These are phyloP conservation scores for Fusarium succisae DNA, from an alignment of 2,329 filamentous ascomycete species.

Conservation along the genomic window DNA sequence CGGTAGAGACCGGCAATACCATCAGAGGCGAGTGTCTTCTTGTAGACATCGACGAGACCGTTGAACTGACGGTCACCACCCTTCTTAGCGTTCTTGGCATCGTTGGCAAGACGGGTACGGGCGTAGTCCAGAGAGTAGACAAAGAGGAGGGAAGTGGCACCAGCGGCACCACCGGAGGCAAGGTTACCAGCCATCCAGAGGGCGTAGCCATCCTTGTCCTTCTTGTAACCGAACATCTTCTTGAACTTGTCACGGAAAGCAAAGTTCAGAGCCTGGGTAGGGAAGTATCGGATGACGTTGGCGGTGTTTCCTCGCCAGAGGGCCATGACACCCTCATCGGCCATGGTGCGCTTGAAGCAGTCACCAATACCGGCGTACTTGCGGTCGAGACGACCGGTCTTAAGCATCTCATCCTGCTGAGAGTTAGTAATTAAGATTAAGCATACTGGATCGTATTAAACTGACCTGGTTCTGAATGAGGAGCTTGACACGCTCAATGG, in stretches of 20 bases:
- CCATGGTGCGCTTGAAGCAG: slow-evolving; percentile 93
- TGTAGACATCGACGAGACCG: slow-evolving; percentile 99
- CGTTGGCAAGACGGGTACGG: slow-evolving; percentile 99
- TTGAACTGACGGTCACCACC: slow-evolving; percentile 99
- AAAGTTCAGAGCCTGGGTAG: slow-evolving; percentile 99
- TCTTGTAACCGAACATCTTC: slow-evolving; percentile 99
- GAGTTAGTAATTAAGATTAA: slow-evolving; percentile 44
- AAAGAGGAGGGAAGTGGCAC: slow-evolving; percentile 99
- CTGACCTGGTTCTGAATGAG: slow-evolving; percentile 99
- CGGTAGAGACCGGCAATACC: slow-evolving; percentile 99
- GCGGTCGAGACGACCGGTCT: slow-evolving; percentile 96
- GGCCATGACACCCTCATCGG: slow-evolving; percentile 91
- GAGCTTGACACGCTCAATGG: slow-evolving; percentile 99
- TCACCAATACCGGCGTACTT: slow-evolving; percentile 94
- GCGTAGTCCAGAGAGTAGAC: slow-evolving; percentile 99
- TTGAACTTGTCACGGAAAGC: slow-evolving; percentile 99
- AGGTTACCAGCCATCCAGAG: slow-evolving; percentile 99
- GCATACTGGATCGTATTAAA: slow-evolving; percentile 32
- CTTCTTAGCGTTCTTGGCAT: slow-evolving; percentile 97
- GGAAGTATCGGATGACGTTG: slow-evolving; percentile 99
- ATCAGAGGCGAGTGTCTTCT: slow-evolving; percentile 98
- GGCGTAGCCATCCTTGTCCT: slow-evolving; percentile 97
- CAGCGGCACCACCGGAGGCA: slow-evolving; percentile 98
- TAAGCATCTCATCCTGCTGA: slow-evolving; percentile 97
- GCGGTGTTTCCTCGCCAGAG: slow-evolving; percentile 99